phyloP scores from a whole-genome alignment of 768 basidiomycete genomes.

The Mycena polygramma region DNA sequence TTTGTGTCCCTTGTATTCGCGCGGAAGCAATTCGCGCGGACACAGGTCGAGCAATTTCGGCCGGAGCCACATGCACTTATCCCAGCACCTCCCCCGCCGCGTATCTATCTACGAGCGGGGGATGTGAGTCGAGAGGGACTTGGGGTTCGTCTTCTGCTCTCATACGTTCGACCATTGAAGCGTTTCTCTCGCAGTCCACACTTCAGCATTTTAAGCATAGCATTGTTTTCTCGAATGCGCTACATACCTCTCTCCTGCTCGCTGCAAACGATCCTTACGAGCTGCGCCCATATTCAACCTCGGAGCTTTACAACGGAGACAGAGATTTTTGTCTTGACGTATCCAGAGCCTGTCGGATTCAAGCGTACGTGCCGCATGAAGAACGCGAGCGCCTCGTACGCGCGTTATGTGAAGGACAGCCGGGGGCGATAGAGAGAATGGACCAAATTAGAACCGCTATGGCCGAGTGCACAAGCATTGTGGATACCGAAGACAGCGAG shows the following conservation, averaged over 20 bases:
- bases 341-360: conserved; percentile 16
- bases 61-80: conserved; percentile 3
- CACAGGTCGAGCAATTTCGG: conserved; percentile 5
- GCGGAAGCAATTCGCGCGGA: conserved; percentile 11
- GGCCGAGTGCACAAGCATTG: conserved; percentile 22
- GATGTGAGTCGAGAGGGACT: conserved; percentile 10
- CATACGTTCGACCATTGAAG: neutral
- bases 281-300: conserved; percentile 26
- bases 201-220: conserved; percentile 31
- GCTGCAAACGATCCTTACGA: neutral
- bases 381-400: conserved; percentile 15
- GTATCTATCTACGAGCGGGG: conserved; percentile 14
- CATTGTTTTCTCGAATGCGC: conserved; percentile 22
- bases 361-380: conserved; percentile 5
- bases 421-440: neutral
- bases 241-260: conserved; percentile 18
- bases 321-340: neutral
- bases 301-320: conserved; percentile 20
- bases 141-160: conserved; percentile 3
- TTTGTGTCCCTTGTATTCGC: conserved; percentile 14
- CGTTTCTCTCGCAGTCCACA: conserved; percentile 9
- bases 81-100: conserved; percentile 11
- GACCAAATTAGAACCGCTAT: neutral
- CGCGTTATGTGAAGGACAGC: conserved; percentile 21
- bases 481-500: conserved; percentile 20